A percentile compares a stretch with the other conserved stretches of the same genome.
These are phyloP conservation scores for Picocystis sp. DNA, from an alignment of 163 green algal genomes.

Conservation along the genomic window DNA sequence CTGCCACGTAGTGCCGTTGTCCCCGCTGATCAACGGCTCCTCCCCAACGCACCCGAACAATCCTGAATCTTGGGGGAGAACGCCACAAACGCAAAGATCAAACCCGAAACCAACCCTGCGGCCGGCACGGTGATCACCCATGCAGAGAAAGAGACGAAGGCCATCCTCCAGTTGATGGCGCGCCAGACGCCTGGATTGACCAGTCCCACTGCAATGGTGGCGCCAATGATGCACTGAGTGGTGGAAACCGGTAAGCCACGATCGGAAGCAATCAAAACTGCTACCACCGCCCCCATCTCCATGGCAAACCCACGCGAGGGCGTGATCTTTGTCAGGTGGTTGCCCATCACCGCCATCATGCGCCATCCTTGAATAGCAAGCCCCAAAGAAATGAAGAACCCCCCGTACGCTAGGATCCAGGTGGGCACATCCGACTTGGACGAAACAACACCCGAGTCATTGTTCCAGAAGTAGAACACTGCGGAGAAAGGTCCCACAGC, in stretches of 20 bases:
- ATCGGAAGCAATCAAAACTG: constrained; percentile 33
- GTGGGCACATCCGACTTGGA: constrained; percentile 1
- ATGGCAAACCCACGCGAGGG: constrained; percentile 34
- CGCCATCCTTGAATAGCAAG: background rate
- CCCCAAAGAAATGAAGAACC: background rate
- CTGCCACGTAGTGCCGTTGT: too few species aligned
- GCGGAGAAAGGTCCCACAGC: constrained; percentile 26
- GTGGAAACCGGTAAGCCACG: constrained; percentile 34
- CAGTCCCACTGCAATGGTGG: background rate
- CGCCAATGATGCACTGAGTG: constrained; percentile 25
- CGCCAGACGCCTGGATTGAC: too few species aligned
- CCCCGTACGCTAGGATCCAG: too few species aligned
- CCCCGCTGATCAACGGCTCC: too few species aligned
- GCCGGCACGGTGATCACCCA: too few species aligned
- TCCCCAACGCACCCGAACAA: too few species aligned
- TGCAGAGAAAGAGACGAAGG: too few species aligned
- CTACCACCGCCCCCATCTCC: constrained; percentile 33
- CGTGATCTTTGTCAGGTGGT: constrained; percentile 34
- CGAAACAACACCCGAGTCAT: background rate
- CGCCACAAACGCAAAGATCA: too few species aligned
- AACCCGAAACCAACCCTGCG: too few species aligned
- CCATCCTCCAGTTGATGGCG: too few species aligned
- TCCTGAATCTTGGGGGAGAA: too few species aligned
- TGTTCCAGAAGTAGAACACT: constrained; percentile 23
- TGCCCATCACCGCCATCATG: constrained; percentile 8